Conservation (phyloP, 129 eudicot species). For the Lactuca saligna region DNA sequence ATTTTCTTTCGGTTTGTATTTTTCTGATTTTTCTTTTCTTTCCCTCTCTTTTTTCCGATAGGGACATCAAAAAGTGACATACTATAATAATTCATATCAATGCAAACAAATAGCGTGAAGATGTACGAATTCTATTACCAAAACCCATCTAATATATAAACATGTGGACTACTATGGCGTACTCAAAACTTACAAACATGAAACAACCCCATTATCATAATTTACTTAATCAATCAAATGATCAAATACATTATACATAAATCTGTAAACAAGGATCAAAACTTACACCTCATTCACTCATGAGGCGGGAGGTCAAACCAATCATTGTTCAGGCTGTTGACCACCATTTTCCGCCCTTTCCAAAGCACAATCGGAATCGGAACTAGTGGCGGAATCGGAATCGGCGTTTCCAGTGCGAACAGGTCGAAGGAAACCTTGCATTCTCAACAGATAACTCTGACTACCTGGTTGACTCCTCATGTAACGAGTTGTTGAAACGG, state of each 20-base stretch:
- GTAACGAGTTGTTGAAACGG: conserved; percentile 66
- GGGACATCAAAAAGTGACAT: no score
- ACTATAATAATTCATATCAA: no score
- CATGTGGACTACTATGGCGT: not conserved
- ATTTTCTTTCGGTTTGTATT: no score
- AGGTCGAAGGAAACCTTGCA: conserved; percentile 83
- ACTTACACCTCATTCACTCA: not conserved
- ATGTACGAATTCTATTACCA: not conserved
- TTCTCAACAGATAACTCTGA: conserved; percentile 69
- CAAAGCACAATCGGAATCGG: conserved; percentile 39
- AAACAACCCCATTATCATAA: not conserved
- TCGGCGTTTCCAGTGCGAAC: conserved; percentile 54
- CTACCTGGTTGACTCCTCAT: conserved; percentile 72
- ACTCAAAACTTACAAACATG: conserved; percentile 1
- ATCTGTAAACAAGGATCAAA: conserved; percentile 6
- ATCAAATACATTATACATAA: conserved; percentile 6
- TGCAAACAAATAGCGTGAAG: no score
- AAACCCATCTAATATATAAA: not conserved
- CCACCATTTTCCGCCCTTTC: conserved; percentile 65
- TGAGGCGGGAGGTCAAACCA: not conserved
- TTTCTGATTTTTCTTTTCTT: no score
- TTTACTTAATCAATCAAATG: conserved; percentile 13
- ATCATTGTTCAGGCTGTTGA: conserved; percentile 35
- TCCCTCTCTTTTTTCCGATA: no score
- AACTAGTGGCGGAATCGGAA: conserved; percentile 38